These are phyloP conservation scores for Candida labiduridarum DNA, from an alignment of 1,139 yeast genomes.

Conservation along the genomic window DNA sequence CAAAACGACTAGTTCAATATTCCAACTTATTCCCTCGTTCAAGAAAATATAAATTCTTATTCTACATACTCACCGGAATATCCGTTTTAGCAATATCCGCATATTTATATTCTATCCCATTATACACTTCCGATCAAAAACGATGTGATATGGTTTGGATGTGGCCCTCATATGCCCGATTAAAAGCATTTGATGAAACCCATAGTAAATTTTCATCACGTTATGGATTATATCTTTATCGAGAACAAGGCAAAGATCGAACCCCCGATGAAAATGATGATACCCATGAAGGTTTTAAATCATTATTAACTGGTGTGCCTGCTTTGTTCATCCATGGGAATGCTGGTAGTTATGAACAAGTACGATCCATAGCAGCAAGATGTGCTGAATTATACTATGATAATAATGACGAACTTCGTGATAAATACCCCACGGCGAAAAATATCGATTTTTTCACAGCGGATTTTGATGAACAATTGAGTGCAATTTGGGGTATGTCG, in stretches of 20 bases:
- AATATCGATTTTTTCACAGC: slow-evolving; percentile 83
- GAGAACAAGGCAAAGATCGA: slow-evolving; percentile 74
- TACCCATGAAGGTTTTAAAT: slow-evolving; percentile 15
- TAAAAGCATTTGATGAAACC: slow-evolving; percentile 68
- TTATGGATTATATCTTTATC: slow-evolving; percentile 77
- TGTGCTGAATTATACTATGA: slow-evolving; percentile 51
- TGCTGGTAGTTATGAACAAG: slow-evolving; percentile 93
- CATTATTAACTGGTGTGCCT: slow-evolving; percentile 69
- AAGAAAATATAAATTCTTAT: slow-evolving; percentile 4
- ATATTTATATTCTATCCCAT: slow-evolving; percentile 8
- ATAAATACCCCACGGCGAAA: slow-evolving; percentile 30
- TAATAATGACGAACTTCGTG: slow-evolving; percentile 10
- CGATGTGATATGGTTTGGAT: slow-evolving; percentile 63
- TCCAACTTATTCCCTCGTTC: slow-evolving; percentile 3
- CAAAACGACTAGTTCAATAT: slow-evolving; percentile 3
- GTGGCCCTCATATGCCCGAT: slow-evolving; percentile 77
- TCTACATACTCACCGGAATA: neutral
- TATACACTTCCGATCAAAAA: slow-evolving; percentile 35
- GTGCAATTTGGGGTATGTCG: slow-evolving; percentile 95
- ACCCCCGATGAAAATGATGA: slow-evolving; percentile 31
- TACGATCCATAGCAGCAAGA: slow-evolving; percentile 86
- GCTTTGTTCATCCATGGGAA: slow-evolving; percentile 95
- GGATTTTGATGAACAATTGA: slow-evolving; percentile 93
- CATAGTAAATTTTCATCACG: slow-evolving; percentile 77
- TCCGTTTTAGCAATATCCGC: slow-evolving; percentile 1